Conservation (phyloP, 1,284 basidiomycete genomes). For the Puccinia hordei region DNA sequence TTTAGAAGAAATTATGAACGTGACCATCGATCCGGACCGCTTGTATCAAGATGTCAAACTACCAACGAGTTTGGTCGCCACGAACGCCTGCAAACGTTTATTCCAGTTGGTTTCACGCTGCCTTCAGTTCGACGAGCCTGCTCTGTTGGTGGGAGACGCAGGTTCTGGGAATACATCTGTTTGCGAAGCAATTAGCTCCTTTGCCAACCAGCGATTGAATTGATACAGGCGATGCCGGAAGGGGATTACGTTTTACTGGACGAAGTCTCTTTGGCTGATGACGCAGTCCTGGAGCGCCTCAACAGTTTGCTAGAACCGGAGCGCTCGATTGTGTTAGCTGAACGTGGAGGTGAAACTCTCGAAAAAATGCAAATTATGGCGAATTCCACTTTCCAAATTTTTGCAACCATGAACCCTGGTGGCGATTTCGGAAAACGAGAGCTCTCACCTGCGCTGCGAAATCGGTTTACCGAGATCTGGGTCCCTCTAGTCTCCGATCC, state of each 20-base stretch:
- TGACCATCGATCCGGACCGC: slow-evolving; percentile 64
- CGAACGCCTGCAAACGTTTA: slow-evolving; percentile 84
- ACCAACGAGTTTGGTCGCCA: slow-evolving; percentile 73
- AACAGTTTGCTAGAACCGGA: too few species aligned
- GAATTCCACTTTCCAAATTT: slow-evolving; percentile 74
- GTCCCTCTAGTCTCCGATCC: slow-evolving; percentile 82
- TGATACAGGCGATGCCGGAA: too few species aligned
- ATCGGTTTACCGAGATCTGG: slow-evolving; percentile 99
- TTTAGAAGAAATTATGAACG: slow-evolving; percentile 79
- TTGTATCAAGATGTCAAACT: slow-evolving; percentile 55
- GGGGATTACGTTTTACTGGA: too few species aligned
- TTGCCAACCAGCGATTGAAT: too few species aligned
- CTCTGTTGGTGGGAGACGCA: slow-evolving; percentile 96
- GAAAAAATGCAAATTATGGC: slow-evolving; percentile 73
- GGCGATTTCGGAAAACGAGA: slow-evolving; percentile 99
- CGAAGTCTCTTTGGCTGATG: too few species aligned
- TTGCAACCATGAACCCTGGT: slow-evolving; percentile 99
- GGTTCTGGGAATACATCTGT: slow-evolving; percentile 97
- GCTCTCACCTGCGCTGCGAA: slow-evolving; percentile 90
- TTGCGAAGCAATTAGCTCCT: too few species aligned
- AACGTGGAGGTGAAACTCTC: slow-evolving; percentile 71
- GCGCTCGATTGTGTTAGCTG: too few species aligned
- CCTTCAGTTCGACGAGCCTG: slow-evolving; percentile 86
- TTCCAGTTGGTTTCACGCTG: slow-evolving; percentile 81
- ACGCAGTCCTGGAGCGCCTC: too few species aligned